Evolutionary conservation across 2,329 filamentous ascomycete genomes (phyloP).

Genomic region (Biscogniauxia sp.): DNA sequence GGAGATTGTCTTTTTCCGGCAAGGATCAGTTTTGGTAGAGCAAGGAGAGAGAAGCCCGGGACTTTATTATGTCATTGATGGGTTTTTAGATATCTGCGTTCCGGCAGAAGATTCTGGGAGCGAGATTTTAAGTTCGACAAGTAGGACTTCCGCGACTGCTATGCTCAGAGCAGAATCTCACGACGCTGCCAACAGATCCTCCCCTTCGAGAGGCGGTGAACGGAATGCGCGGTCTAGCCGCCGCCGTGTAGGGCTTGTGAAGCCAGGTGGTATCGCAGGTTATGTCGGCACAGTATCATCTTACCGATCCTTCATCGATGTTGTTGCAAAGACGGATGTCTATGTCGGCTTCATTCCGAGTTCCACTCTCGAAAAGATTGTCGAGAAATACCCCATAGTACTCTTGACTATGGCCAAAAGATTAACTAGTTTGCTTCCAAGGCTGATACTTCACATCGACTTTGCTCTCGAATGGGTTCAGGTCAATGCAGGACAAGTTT

Average conservation of each 20-base stretch:
- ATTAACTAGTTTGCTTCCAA: conserved; percentile 82
- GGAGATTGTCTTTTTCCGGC: conserved; percentile 96
- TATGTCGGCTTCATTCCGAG: conserved; percentile 94
- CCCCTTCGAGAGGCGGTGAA: conserved; percentile 18
- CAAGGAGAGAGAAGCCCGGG: conserved; percentile 97
- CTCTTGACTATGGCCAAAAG: conserved; percentile 95
- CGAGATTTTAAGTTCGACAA: conserved; percentile 40
- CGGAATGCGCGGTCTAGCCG: conserved; percentile 42
- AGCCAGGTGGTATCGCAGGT: conserved; percentile 89
- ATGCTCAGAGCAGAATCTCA: conserved; percentile 35
- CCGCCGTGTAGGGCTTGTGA: conserved; percentile 83
- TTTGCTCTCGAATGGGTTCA: conserved; percentile 99
- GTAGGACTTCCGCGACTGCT: conserved; percentile 33
- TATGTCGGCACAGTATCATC: conserved; percentile 94
- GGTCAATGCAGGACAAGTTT: conserved; percentile 89
- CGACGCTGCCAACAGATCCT: conserved; percentile 15
- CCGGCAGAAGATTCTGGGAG: conserved; percentile 58
- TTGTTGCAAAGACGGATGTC: conserved; percentile 95
- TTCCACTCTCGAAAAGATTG: conserved; percentile 81
- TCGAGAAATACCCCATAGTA: conserved; percentile 88
- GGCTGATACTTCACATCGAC: conserved; percentile 91
- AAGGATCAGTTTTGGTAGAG: conserved; percentile 90
- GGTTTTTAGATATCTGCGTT: conserved; percentile 93
- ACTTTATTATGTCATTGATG: conserved; percentile 95
- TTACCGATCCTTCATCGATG: conserved; percentile 93